Evolutionary conservation across 768 basidiomycete species (phyloP), one percentile per base, ranked within the genome.

Genomic region (Serendipita sp.): DNA sequence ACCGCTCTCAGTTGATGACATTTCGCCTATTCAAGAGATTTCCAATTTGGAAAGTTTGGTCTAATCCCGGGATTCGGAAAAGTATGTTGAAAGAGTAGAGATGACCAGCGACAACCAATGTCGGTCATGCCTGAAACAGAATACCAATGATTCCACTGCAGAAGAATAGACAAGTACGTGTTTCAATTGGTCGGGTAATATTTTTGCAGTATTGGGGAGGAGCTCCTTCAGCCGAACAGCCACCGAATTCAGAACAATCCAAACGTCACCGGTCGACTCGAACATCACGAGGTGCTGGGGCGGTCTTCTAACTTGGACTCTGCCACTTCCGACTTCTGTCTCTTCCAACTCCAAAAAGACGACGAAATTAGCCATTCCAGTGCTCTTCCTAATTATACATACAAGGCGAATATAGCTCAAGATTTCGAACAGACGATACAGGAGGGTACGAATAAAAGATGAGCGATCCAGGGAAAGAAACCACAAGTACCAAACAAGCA

Each of bases 1-100:
- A 5, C n/a, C 55, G 36, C 55, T 60, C 27, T 60, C 55, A 36
- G 55, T 29, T 33, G 55, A 60, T 33, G 55, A 60, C 55, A 60
- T 60, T 10, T n/a, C 16, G 55, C n/a, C 29, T n/a, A 60, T 23
- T 8, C 4, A 52, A 23, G 48, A 31, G 29, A 11, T 16, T 33
- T 52, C 31, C 48, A 52, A n/a, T n/a, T 16, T 23, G 18, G n/a
- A 52, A 23, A 5, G n/a, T 23, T 29, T 60, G 4, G 36, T 23
- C 3, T 11, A 60, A 4, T 60, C 10, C 16, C n/a, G 6, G 48
- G n/a, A 31, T n/a, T n/a, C 6, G n/a, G 48, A n/a, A 31, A 8
- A n/a, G 5, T 18, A 50, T n/a, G 48, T n/a, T 18, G 5, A 8
- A 8, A 18, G 8, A 50, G 18, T 50, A n/a, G 2, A 18, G n/a